phyloP scores from a whole-genome alignment of 1,284 basidiomycete genomes.

The Anthracocystis walkeri region DNA sequence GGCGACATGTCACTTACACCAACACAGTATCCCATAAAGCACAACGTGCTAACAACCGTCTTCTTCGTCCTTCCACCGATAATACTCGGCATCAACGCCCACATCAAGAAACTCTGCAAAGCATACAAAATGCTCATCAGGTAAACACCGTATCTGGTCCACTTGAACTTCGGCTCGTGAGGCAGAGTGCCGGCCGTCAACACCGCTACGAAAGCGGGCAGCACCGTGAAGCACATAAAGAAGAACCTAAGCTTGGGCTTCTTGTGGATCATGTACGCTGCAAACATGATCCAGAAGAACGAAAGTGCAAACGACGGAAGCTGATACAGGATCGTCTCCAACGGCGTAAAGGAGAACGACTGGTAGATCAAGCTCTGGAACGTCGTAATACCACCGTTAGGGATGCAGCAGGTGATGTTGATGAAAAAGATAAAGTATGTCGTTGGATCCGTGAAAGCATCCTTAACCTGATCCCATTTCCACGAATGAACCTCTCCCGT shows the following conservation, averaged over 20 bases:
- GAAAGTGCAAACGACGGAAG: slow-evolving; percentile 63
- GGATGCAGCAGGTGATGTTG: slow-evolving; percentile 49
- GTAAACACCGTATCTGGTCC: slow-evolving; percentile 62
- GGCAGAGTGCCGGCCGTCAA: slow-evolving; percentile 42
- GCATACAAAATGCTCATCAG: slow-evolving; percentile 62
- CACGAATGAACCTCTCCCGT: slow-evolving; percentile 59
- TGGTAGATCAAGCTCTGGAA: slow-evolving; percentile 60
- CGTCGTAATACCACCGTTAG: slow-evolving; percentile 57
- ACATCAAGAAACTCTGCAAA: slow-evolving; percentile 61
- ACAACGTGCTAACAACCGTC: slow-evolving; percentile 57
- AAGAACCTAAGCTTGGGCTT: slow-evolving; percentile 57
- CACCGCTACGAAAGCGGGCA: slow-evolving; percentile 26
- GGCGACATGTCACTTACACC: slow-evolving; percentile 29
- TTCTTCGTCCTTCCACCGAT: slow-evolving; percentile 68
- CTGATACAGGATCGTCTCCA: slow-evolving; percentile 64
- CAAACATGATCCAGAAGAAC: slow-evolving; percentile 65
- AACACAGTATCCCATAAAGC: slow-evolving; percentile 66
- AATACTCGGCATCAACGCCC: slow-evolving; percentile 65
- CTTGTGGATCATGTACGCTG: slow-evolving; percentile 60
- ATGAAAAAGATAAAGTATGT: slow-evolving; percentile 65
- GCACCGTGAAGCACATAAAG: slow-evolving; percentile 59
- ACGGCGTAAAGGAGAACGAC: slow-evolving; percentile 53
- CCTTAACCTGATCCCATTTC: slow-evolving; percentile 65
- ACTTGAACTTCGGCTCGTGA: slow-evolving; percentile 38
- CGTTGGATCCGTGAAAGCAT: slow-evolving; percentile 37